These are phyloP conservation scores for Trichoderma sp. DNA, from an alignment of 2,329 filamentous ascomycete genomes.

Conservation along the genomic window DNA sequence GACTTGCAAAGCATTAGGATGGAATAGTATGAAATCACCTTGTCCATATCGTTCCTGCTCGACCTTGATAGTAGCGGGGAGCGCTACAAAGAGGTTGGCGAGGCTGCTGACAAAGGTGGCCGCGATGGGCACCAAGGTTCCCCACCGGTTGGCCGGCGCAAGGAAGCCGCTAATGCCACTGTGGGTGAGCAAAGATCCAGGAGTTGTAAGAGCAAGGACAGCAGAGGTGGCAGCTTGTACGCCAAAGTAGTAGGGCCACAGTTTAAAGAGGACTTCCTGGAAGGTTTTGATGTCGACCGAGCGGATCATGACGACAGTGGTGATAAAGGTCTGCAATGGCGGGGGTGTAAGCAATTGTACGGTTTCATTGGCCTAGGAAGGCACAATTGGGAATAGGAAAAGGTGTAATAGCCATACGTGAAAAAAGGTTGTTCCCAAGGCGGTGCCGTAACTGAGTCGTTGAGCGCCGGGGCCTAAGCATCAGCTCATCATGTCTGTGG, in stretches of 20 bases:
- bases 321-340: slow-evolving; percentile 66
- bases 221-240: slow-evolving; percentile 77
- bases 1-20: neutral
- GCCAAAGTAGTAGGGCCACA: slow-evolving; percentile 88
- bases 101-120: slow-evolving; percentile 71
- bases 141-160: slow-evolving; percentile 60
- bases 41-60: slow-evolving; percentile 79
- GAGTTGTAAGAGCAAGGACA: slow-evolving; percentile 77
- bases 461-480: neutral
- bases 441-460: slow-evolving; percentile 72
- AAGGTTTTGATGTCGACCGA: slow-evolving; percentile 79
- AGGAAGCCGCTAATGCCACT: slow-evolving; percentile 58
- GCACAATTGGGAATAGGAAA: neutral
- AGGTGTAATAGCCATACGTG: slow-evolving; percentile 54
- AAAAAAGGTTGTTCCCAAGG: slow-evolving; percentile 84
- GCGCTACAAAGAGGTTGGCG: slow-evolving; percentile 69
- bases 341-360: slow-evolving; percentile 8
- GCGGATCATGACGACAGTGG: slow-evolving; percentile 73
- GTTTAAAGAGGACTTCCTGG: slow-evolving; percentile 72
- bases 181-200: slow-evolving; percentile 55
- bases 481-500: neutral
- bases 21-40: slow-evolving; percentile 51
- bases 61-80: slow-evolving; percentile 72
- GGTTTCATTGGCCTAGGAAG: neutral
- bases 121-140: slow-evolving; percentile 67